These are phyloP conservation scores for Hericium coralloides DNA, from an alignment of 768 basidiomycete species.

Conservation along the genomic window DNA sequence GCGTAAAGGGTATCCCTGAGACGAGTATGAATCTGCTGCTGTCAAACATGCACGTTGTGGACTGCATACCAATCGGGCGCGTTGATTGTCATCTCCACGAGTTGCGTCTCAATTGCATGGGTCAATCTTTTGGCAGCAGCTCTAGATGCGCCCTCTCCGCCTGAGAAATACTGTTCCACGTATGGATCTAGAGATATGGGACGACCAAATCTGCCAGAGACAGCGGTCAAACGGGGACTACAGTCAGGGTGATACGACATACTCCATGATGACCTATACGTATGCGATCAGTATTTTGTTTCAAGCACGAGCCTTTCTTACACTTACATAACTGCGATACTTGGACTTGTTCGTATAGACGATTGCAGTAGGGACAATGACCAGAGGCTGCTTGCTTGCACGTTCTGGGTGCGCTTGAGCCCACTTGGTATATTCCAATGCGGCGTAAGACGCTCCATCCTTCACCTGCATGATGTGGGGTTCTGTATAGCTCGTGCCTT, in stretches of 20 bases:
- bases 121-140: constrained; percentile 85
- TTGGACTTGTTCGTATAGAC: constrained; percentile 95
- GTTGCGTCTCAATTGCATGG: constrained; percentile 54
- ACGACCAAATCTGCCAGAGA: constrained; percentile 59
- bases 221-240: neutral
- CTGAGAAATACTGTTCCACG: constrained; percentile 68
- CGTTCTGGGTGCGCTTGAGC: constrained; percentile 44
- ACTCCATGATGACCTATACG: constrained; percentile 65
- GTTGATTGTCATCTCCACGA: constrained; percentile 78
- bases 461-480: constrained; percentile 87
- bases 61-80: constrained; percentile 81
- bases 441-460: constrained; percentile 94
- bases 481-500: constrained; percentile 93
- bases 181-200: constrained; percentile 73
- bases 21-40: neutral
- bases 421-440: constrained; percentile 87
- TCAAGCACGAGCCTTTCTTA: neutral
- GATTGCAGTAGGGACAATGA: constrained; percentile 77
- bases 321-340: constrained; percentile 80
- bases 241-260: constrained; percentile 5
- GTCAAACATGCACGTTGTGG: neutral
- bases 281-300: neutral
- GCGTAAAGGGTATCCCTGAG: constrained; percentile 82
- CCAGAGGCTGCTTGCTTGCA: constrained; percentile 33
- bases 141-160: constrained; percentile 57